Evolutionary conservation across 2,329 filamentous ascomycete species (phyloP).

Genomic region (Camillea tinctor): DNA sequence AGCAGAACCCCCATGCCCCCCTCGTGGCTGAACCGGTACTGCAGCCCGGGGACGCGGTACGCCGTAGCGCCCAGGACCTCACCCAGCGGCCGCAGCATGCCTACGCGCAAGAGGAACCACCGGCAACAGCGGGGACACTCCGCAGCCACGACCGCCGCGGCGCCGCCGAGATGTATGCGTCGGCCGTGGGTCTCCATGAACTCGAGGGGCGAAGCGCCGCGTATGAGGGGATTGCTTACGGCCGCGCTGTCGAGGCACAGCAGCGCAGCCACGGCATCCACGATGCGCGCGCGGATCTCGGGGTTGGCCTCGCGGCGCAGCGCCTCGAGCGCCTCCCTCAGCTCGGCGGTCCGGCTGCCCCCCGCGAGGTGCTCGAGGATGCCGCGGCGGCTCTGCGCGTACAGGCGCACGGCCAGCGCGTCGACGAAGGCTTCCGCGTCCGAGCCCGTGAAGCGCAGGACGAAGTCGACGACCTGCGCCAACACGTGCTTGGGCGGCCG

Average conservation of each 20-base stretch:
- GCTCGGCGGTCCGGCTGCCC: background rate
- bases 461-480: background rate
- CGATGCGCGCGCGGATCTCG: background rate
- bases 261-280: background rate
- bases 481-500: background rate
- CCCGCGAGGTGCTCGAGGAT: background rate
- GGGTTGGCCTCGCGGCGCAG: background rate
- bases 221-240: background rate
- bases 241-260: background rate
- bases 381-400: background rate
- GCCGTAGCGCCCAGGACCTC: background rate
- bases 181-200: background rate
- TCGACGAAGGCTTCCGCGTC: background rate
- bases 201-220: background rate
- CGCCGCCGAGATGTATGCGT: background rate
- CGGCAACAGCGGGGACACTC: background rate
- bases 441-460: background rate
- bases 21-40: background rate
- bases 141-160: background rate
- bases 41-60: conserved; percentile 4
- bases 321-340: background rate
- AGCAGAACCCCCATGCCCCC: conserved; percentile 6
- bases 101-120: conserved; percentile 1
- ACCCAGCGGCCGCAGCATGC: background rate
- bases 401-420: conserved; percentile 1